Base-by-base conservation (phyloP, 2,329 filamentous ascomycete species). In the Neonectria ditissima region DNA sequence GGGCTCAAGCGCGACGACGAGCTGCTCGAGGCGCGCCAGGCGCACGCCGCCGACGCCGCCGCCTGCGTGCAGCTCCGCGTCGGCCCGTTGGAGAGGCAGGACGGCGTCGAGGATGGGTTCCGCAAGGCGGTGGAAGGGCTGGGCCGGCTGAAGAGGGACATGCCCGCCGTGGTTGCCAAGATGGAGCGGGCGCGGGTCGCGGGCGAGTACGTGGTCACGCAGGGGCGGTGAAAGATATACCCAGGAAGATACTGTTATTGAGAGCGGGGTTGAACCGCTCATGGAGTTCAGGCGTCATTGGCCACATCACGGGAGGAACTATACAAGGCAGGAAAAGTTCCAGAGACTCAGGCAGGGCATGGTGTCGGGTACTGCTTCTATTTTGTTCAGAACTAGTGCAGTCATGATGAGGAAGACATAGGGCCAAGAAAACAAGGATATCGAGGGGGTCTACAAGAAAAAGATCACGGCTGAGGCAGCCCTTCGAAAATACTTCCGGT, bases 101-200 rank as follows among this genome's bases (percentile, higher is more conserved):
- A 73, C 10, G 66, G 58, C 41, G 79, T 87, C 2, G 86, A 88
- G 78, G 69, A 62, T 3, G 77, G 73, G 41, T 88, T 86, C 62
- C 76, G 66, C 1, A 77, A 67, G 10, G 85, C 86, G 0, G 82
- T 90, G 2, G 80, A 80, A 51, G 82, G 81, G 16, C 71, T 90
- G 58, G 84, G 79, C 3, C 76, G 81, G 67, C 68, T 90, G 60
- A 88, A 88, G 80, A 82, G 82, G 70, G 84, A 86, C 37, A 86
- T 91, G 84, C 87, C 88, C 16, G 82, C 86, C 20, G 84, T 86
- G 4, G 86, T 89, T 71, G 89, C 88, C 57, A 86, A 83, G 76
- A 89, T 90, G 85, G 88, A 90, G 80, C 82, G 88, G 76, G 88
- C 89, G 61, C 80, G 85, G 65, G 82, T 85, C 16, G 88, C 87